These are phyloP conservation scores for Pseudoperonospora humuli DNA, from an alignment of 352 stramenopile species.

Conservation along the genomic window DNA sequence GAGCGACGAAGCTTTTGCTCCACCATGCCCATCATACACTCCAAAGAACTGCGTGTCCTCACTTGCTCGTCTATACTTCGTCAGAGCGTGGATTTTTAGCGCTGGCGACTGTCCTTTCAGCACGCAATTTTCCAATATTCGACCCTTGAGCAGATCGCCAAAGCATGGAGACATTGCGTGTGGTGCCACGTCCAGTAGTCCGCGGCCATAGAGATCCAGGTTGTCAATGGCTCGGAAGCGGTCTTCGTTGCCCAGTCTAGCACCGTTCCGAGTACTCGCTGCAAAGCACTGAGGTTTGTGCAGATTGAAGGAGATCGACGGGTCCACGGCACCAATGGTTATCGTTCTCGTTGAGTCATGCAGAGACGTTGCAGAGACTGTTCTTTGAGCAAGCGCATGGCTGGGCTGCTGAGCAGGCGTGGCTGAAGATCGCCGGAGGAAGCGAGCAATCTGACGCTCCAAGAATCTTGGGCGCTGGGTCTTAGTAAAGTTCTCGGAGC, in stretches of 20 bases:
- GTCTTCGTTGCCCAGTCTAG: constrained; percentile 55
- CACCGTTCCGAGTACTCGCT: constrained; percentile 37
- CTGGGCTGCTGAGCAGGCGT: constrained; percentile 15
- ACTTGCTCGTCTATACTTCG: constrained; percentile 15
- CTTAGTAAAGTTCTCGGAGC: constrained; percentile 22
- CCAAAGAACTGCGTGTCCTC: constrained; percentile 57
- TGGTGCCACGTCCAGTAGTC: constrained; percentile 37
- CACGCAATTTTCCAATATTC: constrained; percentile 44
- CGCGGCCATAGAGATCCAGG: constrained; percentile 50
- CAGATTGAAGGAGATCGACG: constrained; percentile 41
- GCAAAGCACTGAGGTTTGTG: constrained; percentile 24
- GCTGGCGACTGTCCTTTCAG: constrained; percentile 28
- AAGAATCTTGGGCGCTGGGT: constrained; percentile 40
- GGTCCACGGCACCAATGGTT: constrained; percentile 33
- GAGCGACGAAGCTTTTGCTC: constrained; percentile 46
- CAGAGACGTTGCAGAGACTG: constrained; percentile 5
- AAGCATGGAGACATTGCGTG: constrained; percentile 14
- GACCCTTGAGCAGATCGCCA: constrained; percentile 23
- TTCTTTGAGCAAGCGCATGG: neutral
- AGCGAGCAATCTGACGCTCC: constrained; percentile 32
- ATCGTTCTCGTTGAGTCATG: constrained; percentile 4
- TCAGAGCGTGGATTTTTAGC: constrained; percentile 32
- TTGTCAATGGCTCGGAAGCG: constrained; percentile 60
- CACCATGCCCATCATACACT: constrained; percentile 73
- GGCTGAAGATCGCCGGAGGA: constrained; percentile 42